Base-by-base conservation (phyloP, 108 stramenopile species). In the Fragilaria radians region DNA sequence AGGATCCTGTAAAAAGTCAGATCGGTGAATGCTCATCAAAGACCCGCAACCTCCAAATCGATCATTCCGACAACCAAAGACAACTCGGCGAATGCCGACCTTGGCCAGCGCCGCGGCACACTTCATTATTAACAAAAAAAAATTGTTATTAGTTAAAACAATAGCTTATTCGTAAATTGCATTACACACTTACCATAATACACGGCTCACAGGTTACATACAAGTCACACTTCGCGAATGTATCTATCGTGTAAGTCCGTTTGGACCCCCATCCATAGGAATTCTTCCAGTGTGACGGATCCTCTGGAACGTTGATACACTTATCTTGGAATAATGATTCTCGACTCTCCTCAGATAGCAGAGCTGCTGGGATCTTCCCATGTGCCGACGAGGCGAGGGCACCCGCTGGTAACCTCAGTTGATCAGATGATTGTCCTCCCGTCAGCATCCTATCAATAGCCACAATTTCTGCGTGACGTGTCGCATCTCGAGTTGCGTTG, bases 201-300 rank as follows among this genome's bases (percentile, higher is more conserved):
- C 89, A 91, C n/a, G 89, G 89, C 66, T 91, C 89, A 52, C 89
- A 91, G 23, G 89, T 91, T 19, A 91, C 89, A 62, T 83, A 88
- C 23, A 88, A 57, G 46, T 73, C 67, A 59, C 85, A 87, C 33
- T 73, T 56, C 17, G 22, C 45, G 18, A 87, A 74, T 7, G 81
- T 67, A 1, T 74, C 67, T 24, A 24, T 75, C 65, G 77, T 62
- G 67, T 58, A 57, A n/a, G 70, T 68, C 70, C 57, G 74, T 51
- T 76, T 85, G 66, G 66, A 72, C 31, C 76, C 73, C 73, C 73
- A 77, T 46, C 76, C 71, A 62, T 61, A 71, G 11, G 27, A 29
- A 63, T 78, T 74, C 34, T 78, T 78, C 77, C 77, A 78, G 53
- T 83, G 82, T 52, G 57, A 68, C 4, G 59, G 55, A 23, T 69